Conservation (phyloP, 192 early-diverging fungal genomes). For the Paraglomus brasilianum region DNA sequence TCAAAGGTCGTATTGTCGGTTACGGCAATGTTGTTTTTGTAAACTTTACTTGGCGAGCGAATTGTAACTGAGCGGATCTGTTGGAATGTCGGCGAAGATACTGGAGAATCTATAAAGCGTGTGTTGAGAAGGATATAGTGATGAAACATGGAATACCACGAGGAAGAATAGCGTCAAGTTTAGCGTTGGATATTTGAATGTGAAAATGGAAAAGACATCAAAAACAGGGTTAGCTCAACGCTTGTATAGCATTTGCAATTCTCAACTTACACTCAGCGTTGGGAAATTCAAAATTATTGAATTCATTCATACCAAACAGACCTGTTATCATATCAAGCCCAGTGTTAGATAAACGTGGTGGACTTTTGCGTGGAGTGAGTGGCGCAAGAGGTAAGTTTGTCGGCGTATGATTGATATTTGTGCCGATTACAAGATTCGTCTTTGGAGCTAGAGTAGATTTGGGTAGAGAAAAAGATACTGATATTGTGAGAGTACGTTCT, state of each 20-base stretch:
- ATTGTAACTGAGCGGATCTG: conserved; percentile 25
- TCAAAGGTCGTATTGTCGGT: conserved; percentile 27
- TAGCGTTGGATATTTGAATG: no score
- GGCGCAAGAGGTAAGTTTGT: conserved; percentile 19
- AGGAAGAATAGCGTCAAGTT: no score
- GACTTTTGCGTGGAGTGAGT: conserved; percentile 29
- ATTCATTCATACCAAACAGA: background rate
- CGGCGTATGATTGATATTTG: background rate
- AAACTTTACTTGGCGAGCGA: conserved; percentile 21
- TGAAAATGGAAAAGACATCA: no score
- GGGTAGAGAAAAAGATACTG: no score
- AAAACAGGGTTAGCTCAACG: no score
- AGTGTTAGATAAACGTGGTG: conserved; percentile 26
- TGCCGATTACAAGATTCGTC: background rate
- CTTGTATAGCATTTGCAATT: no score
- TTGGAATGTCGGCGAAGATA: conserved; percentile 26
- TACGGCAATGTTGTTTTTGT: conserved; percentile 26
- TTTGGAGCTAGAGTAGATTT: no score
- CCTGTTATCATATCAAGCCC: conserved; percentile 23
- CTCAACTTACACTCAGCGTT: no score
- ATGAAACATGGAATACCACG: no score
- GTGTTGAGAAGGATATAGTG: no score
- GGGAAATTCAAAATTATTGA: no score
- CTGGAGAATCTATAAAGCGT: conserved; percentile 4
- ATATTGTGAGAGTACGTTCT: no score